Percentiles rank a stretch among this genome's conserved stretches.
phyloP scores from a whole-genome alignment of 495 filamentous ascomycete genomes.

The Xylaria telfairii region DNA sequence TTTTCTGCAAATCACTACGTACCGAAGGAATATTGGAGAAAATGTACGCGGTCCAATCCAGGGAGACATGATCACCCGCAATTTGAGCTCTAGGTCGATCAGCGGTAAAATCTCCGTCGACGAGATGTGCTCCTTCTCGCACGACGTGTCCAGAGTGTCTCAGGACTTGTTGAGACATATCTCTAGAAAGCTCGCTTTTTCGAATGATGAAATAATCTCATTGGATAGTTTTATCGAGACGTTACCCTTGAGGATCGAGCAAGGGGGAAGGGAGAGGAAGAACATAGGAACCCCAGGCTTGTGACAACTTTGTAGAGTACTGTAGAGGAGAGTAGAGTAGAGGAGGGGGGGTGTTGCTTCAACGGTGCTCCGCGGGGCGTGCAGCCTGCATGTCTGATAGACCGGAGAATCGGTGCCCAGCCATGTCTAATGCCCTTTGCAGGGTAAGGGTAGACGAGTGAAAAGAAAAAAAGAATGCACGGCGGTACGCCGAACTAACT shows the following conservation, averaged over 20 bases:
- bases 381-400: conserved; percentile 39
- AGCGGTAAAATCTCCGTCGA: conserved; percentile 24
- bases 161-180: conserved; percentile 40
- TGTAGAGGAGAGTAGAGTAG: too few species aligned
- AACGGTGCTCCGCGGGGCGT: conserved; percentile 37
- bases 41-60: neutral
- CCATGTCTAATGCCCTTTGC: conserved; percentile 30
- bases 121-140: conserved; percentile 7
- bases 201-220: conserved; percentile 24
- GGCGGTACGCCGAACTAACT: neutral
- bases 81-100: conserved; percentile 13
- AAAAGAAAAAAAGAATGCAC: neutral
- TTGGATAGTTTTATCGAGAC: conserved; percentile 42
- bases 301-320: too few species aligned
- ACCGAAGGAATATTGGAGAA: neutral
- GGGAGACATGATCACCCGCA: conserved; percentile 13
- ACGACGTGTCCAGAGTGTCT: conserved; percentile 28
- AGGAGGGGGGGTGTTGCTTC: conserved; percentile 33
- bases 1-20: neutral
- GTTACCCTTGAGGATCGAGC: conserved; percentile 11
- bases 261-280: conserved; percentile 11
- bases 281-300: neutral
- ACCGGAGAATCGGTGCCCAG: conserved; percentile 24
- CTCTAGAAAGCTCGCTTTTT: conserved; percentile 28
- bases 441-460: conserved; percentile 31